Conservation (phyloP, 2,329 filamentous ascomycete genomes). For the Orbilia brochopaga region DNA sequence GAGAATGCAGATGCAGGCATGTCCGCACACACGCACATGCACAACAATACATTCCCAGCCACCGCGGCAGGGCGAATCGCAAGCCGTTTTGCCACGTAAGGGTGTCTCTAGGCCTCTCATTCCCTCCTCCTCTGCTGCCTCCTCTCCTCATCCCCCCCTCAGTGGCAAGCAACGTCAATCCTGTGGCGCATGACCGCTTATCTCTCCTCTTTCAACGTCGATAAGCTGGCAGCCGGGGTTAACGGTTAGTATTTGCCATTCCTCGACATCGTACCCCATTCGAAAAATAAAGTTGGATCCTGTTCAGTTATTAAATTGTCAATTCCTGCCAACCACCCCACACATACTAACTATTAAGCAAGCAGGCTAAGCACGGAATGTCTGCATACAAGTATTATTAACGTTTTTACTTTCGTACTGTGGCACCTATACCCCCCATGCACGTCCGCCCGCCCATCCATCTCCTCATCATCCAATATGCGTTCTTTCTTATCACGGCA, state of each 20-base stretch:
- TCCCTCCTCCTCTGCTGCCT: slow-evolving; percentile 5
- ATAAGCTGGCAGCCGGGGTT: slow-evolving; percentile 23
- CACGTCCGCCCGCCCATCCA: too few species aligned
- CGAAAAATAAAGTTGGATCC: too few species aligned
- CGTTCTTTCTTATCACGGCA: slow-evolving; percentile 5
- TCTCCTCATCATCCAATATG: too few species aligned
- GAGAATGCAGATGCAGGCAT: slow-evolving; percentile 1
- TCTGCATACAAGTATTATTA: too few species aligned
- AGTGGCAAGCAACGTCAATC: slow-evolving; percentile 49
- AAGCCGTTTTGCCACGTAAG: slow-evolving; percentile 35
- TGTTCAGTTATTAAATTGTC: background rate
- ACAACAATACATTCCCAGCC: background rate
- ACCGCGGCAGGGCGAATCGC: slow-evolving; percentile 1
- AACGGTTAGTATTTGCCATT: background rate
- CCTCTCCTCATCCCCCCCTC: background rate
- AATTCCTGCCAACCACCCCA: background rate
- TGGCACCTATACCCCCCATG: too few species aligned
- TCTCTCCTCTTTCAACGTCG: slow-evolving; percentile 23
- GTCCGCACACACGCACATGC: background rate
- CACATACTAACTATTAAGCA: too few species aligned
- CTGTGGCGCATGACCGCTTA: slow-evolving; percentile 50
- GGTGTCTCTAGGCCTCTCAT: background rate
- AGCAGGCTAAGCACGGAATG: too few species aligned
- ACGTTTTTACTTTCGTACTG: too few species aligned
- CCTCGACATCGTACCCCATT: background rate